phyloP scores from a whole-genome alignment of 495 filamentous ascomycete species.

The Neurospora sp. region DNA sequence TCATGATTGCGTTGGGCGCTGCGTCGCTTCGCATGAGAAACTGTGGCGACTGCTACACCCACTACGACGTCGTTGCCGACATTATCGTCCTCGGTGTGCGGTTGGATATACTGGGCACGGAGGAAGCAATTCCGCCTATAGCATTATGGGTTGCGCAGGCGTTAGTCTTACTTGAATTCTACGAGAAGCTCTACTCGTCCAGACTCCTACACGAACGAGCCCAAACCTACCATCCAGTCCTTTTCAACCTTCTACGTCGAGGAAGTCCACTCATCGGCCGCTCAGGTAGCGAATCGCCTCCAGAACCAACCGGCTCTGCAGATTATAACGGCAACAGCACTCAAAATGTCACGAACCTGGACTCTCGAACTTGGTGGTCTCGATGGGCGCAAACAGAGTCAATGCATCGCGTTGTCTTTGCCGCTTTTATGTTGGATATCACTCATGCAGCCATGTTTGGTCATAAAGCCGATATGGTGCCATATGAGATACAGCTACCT shows the following conservation, averaged over 20 bases:
- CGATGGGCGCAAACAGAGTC: slow-evolving; percentile 94
- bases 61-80: slow-evolving; percentile 66
- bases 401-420: slow-evolving; percentile 84
- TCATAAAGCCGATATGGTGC: slow-evolving; percentile 90
- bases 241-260: slow-evolving; percentile 81
- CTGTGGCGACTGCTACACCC: slow-evolving; percentile 53
- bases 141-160: slow-evolving; percentile 94
- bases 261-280: slow-evolving; percentile 86
- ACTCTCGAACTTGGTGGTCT: slow-evolving; percentile 82
- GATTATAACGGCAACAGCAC: background rate
- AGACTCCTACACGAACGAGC: slow-evolving; percentile 83
- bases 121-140: slow-evolving; percentile 79
- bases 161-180: slow-evolving; percentile 78
- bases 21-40: slow-evolving; percentile 72
- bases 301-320: slow-evolving; percentile 41
- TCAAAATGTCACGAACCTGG: slow-evolving; percentile 27
- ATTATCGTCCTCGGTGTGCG: slow-evolving; percentile 78
- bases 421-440: slow-evolving; percentile 88
- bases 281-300: slow-evolving; percentile 80
- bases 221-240: slow-evolving; percentile 94
- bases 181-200: slow-evolving; percentile 94
- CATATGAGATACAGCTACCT: slow-evolving; percentile 88
- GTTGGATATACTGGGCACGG: slow-evolving; percentile 78
- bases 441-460: slow-evolving; percentile 97
- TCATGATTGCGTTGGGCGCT: slow-evolving; percentile 87